A percentile compares a stretch with the other conserved stretches of the same genome.
Evolutionary conservation across 768 basidiomycete genomes (phyloP).

Genomic region (Lenzites betulinus): DNA sequence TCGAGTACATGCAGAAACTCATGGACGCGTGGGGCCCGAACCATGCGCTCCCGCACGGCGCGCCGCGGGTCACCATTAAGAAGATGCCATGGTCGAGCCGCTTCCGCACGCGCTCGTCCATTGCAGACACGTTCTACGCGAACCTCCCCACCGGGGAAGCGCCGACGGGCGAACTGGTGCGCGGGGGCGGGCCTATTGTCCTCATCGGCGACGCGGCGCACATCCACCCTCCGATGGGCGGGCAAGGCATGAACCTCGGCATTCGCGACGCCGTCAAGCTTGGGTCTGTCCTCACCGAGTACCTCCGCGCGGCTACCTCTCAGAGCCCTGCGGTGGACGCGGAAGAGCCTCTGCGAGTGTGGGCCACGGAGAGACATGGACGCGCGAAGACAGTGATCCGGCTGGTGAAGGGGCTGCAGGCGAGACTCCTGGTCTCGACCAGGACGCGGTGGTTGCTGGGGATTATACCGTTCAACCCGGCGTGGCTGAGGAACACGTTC

Average conservation of each 20-base stretch:
- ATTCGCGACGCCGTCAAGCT: constrained; percentile 54
- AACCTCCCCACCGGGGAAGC: constrained; percentile 25
- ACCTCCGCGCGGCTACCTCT: constrained; percentile 25
- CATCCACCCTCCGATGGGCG: constrained; percentile 56
- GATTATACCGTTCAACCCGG: constrained; percentile 29
- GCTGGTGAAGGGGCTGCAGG: constrained; percentile 40
- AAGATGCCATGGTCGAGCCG: constrained; percentile 48
- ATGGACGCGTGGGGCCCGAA: constrained; percentile 44
- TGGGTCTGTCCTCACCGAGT: constrained; percentile 44
- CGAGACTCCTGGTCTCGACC: constrained; percentile 28
- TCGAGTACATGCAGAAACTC: constrained; percentile 45
- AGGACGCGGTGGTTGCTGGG: constrained; percentile 21
- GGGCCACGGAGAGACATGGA: constrained; percentile 38
- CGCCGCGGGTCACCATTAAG: constrained; percentile 36
- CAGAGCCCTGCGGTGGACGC: constrained; percentile 14
- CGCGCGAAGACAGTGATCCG: constrained; percentile 45
- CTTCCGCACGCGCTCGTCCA: constrained; percentile 47
- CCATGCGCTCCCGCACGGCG: constrained; percentile 38
- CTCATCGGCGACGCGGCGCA: constrained; percentile 52
- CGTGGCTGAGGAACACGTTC: constrained; percentile 30
- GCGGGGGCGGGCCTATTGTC: constrained; percentile 21
- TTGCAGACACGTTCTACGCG: constrained; percentile 43
- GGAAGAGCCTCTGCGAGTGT: constrained; percentile 38
- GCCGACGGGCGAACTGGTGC: neutral
- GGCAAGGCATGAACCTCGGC: constrained; percentile 62